Conservation (phyloP, 1,139 yeast species). For the Hyphopichia burtonii region DNA sequence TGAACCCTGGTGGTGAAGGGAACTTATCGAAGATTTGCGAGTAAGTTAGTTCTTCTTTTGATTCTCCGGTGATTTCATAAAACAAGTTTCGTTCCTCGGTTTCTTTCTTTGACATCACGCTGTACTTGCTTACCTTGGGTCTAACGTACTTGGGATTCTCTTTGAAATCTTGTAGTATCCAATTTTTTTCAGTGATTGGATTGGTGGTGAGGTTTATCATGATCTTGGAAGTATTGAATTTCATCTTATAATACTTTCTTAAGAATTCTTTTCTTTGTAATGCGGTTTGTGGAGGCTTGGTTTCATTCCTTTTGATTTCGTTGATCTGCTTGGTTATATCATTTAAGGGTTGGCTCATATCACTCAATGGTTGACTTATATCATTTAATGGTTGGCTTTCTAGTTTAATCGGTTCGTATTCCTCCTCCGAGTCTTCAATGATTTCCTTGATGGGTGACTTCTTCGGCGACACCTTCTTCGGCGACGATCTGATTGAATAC, state of each 20-base stretch:
- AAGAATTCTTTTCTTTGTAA: constrained; percentile 33
- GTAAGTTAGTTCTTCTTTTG: constrained; percentile 9
- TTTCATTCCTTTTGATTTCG: not conserved
- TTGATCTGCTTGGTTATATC: constrained; percentile 4
- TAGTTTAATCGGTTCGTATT: constrained; percentile 1
- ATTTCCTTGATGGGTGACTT: constrained; percentile 9
- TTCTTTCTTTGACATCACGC: constrained; percentile 27
- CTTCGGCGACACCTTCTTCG: too few relatives aligned
- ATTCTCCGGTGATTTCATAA: constrained; percentile 20
- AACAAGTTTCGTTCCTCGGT: constrained; percentile 30
- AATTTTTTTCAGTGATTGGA: constrained; percentile 27
- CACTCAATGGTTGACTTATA: too few relatives aligned
- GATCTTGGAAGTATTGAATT: constrained; percentile 18
- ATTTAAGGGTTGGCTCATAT: constrained; percentile 6
- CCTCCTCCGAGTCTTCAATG: constrained; percentile 19
- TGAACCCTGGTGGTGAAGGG: constrained; percentile 67
- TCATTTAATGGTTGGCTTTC: constrained; percentile 1
- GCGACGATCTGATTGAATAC: too few relatives aligned
- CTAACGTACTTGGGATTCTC: constrained; percentile 30
- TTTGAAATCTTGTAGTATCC: constrained; percentile 50
- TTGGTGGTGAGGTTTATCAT: constrained; percentile 24
- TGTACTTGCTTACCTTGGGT: constrained; percentile 17
- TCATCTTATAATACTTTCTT: constrained; percentile 22
- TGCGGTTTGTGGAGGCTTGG: constrained; percentile 10
- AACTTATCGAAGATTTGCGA: constrained; percentile 42